Conservation (phyloP, 805 yeast species). For the Metschnikowia arizonensis region DNA sequence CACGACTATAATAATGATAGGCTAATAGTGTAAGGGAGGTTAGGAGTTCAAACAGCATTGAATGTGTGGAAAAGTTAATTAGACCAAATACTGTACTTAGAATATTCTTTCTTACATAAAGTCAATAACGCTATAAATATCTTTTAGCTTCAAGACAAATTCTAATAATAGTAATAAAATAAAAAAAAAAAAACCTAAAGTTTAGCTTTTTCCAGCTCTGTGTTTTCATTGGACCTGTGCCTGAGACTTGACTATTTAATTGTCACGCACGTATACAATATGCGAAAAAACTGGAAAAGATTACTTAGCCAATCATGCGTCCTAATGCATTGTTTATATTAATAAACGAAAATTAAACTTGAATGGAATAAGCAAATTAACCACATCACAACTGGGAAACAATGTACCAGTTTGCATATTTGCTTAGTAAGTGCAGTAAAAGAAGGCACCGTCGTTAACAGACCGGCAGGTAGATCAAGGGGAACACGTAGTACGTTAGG, state of each 20-base stretch:
- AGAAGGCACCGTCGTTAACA: neutral
- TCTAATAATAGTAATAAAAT: too few species aligned
- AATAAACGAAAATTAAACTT: neutral
- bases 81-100: too few species aligned
- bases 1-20: neutral
- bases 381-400: neutral
- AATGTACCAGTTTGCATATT: neutral
- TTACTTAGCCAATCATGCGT: neutral
- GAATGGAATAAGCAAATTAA: neutral
- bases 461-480: neutral
- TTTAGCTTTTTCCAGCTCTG: neutral
- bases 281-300: neutral
- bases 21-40: too few species aligned
- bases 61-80: too few species aligned
- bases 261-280: neutral
- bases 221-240: neutral
- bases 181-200: neutral
- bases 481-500: neutral
- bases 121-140: too few species aligned
- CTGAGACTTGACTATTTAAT: neutral
- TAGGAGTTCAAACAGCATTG: too few species aligned
- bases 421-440: neutral
- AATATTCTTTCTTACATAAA: too few species aligned
- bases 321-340: neutral
- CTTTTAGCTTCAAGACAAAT: too few species aligned